These are phyloP conservation scores for Dactylonectria estremocensis DNA, from an alignment of 2,329 filamentous ascomycete genomes.

Conservation along the genomic window DNA sequence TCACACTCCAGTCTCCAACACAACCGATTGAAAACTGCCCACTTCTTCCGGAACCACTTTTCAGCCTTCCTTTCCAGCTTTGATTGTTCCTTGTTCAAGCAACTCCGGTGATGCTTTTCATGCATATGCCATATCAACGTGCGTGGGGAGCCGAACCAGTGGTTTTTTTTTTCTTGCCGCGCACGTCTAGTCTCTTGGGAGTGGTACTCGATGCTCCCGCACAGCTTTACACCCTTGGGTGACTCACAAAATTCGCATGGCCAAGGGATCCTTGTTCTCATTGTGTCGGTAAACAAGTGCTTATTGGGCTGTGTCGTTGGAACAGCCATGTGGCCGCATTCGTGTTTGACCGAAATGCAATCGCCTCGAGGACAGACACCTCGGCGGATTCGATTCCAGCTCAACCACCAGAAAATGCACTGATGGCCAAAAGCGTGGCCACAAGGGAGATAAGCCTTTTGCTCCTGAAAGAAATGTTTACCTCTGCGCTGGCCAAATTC, in stretches of 20 bases:
- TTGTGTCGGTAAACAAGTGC: not conserved
- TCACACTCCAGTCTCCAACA: not conserved
- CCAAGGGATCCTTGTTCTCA: slow-evolving; percentile 27
- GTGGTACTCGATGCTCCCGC: not conserved
- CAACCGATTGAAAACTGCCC: not conserved
- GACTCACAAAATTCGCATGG: slow-evolving; percentile 40
- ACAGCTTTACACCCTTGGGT: slow-evolving; percentile 1
- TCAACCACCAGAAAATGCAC: slow-evolving; percentile 38
- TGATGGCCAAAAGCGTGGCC: slow-evolving; percentile 46
- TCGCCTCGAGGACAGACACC: not conserved
- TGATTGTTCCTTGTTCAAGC: not conserved
- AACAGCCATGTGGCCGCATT: slow-evolving; percentile 29
- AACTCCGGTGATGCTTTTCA: not conserved
- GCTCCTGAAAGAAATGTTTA: slow-evolving; percentile 28
- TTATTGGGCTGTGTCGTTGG: slow-evolving; percentile 8
- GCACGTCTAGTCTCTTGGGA: not conserved
- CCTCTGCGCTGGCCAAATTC: not conserved
- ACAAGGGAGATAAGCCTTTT: slow-evolving; percentile 44
- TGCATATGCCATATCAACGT: not conserved
- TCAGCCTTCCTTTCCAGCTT: not conserved
- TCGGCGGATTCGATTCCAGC: not conserved
- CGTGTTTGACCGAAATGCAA: slow-evolving; percentile 38
- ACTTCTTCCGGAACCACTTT: not conserved
- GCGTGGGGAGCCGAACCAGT: not conserved
- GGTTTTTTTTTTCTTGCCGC: not conserved